Percentiles rank a stretch among this genome's conserved stretches.
Evolutionary conservation across 805 yeast species (phyloP).

Genomic region (Kodamaea restingae): DNA sequence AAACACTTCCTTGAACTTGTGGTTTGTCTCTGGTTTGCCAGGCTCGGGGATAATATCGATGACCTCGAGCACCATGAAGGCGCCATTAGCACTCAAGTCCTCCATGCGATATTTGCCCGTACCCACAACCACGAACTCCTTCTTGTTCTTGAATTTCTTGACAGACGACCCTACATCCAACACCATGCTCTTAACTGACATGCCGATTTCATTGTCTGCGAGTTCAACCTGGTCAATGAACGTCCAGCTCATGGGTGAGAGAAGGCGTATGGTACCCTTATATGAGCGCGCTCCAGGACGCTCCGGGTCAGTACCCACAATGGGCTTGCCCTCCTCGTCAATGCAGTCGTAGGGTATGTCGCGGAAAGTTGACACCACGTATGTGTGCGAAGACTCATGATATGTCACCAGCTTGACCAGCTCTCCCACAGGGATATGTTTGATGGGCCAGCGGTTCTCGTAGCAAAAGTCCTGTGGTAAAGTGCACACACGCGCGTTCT

Average conservation of each 20-base stretch:
- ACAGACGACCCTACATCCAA: slow-evolving; percentile 43
- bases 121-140: slow-evolving; percentile 75
- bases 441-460: slow-evolving; percentile 58
- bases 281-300: slow-evolving; percentile 54
- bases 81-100: slow-evolving; percentile 75
- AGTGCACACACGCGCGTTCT: slow-evolving; percentile 61
- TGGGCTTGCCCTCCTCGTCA: slow-evolving; percentile 68
- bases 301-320: slow-evolving; percentile 52
- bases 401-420: slow-evolving; percentile 65
- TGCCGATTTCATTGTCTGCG: slow-evolving; percentile 63
- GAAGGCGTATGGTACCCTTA: slow-evolving; percentile 57
- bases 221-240: slow-evolving; percentile 67
- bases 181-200: slow-evolving; percentile 51
- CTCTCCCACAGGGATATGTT: slow-evolving; percentile 48
- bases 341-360: slow-evolving; percentile 58
- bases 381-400: slow-evolving; percentile 62
- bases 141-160: slow-evolving; percentile 45
- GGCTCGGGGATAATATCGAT: slow-evolving; percentile 88
- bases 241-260: slow-evolving; percentile 75
- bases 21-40: slow-evolving; percentile 77
- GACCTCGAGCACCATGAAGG: slow-evolving; percentile 67
- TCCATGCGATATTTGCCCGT: slow-evolving; percentile 73
- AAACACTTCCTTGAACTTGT: slow-evolving; percentile 67
- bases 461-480: slow-evolving; percentile 48
- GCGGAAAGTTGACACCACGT: slow-evolving; percentile 55